Percentiles rank a stretch among this genome's conserved stretches.
phyloP scores from a whole-genome alignment of 148 eudicot species.

The Cornus florida region DNA sequence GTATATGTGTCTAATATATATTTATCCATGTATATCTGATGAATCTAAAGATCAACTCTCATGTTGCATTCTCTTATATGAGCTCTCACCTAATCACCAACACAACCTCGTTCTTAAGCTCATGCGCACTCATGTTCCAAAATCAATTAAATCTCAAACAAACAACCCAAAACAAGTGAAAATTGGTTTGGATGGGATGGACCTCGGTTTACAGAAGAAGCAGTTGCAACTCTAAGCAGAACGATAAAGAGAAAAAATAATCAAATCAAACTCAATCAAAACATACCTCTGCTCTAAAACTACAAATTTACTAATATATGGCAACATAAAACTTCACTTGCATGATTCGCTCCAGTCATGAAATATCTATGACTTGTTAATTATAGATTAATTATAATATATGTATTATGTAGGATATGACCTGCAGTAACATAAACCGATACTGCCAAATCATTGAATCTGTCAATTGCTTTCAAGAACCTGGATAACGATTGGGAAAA shows the following conservation, averaged over 20 bases:
- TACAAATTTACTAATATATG: neutral
- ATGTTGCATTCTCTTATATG: neutral
- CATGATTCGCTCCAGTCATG: neutral
- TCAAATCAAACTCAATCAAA: neutral
- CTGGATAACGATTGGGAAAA: constrained; percentile 37
- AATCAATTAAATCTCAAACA: neutral
- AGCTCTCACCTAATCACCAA: neutral
- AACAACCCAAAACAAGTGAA: neutral
- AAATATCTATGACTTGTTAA: neutral
- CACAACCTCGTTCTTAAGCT: neutral
- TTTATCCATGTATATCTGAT: no score
- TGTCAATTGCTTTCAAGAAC: constrained; percentile 93
- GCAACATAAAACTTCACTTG: neutral
- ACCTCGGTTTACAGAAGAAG: neutral
- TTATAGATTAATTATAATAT: constrained; percentile 9
- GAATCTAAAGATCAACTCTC: neutral
- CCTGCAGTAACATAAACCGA: constrained; percentile 98
- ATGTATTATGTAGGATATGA: constrained; percentile 79
- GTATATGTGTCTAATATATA: no score
- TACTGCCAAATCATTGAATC: constrained; percentile 93
- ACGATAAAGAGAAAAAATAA: neutral
- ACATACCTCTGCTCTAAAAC: neutral
- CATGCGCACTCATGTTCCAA: neutral
- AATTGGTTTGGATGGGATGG: neutral
- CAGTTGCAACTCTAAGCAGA: neutral